A percentile compares a stretch with the other conserved stretches of the same genome.
These are phyloP conservation scores for Fusarium newnesense DNA, from an alignment of 2,329 filamentous ascomycete species.

Conservation along the genomic window DNA sequence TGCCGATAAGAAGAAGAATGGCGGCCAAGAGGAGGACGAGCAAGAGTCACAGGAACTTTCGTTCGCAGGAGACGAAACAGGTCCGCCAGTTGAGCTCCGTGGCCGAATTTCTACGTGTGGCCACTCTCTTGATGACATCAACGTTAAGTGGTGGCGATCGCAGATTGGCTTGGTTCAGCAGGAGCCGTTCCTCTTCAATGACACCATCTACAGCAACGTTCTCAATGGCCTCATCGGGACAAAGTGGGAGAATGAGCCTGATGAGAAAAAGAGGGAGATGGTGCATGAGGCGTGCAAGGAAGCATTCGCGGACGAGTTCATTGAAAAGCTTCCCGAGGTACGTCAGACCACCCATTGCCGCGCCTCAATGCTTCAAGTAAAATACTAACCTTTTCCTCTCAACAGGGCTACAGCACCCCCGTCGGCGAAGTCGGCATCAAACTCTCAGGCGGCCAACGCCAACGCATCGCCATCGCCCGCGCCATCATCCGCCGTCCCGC, in stretches of 20 bases:
- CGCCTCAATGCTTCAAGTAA: neutral
- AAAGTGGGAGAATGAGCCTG: slow-evolving; percentile 60
- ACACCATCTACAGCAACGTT: slow-evolving; percentile 71
- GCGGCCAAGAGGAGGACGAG: neutral
- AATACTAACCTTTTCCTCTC: neutral
- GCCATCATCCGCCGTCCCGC: slow-evolving; percentile 76
- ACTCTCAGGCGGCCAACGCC: slow-evolving; percentile 82
- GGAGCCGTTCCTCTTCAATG: slow-evolving; percentile 74
- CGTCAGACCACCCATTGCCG: slow-evolving; percentile 1
- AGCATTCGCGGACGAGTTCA: slow-evolving; percentile 76
- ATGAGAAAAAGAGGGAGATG: slow-evolving; percentile 66
- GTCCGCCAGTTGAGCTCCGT: slow-evolving; percentile 57
- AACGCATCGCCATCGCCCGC: slow-evolving; percentile 81
- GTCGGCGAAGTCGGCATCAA: slow-evolving; percentile 83
- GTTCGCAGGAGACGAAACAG: slow-evolving; percentile 48
- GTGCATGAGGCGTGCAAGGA: slow-evolving; percentile 73
- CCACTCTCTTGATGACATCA: slow-evolving; percentile 64
- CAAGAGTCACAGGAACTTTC: neutral
- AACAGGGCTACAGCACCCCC: slow-evolving; percentile 74
- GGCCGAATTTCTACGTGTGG: slow-evolving; percentile 62
- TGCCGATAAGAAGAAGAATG: slow-evolving; percentile 43
- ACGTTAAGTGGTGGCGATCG: slow-evolving; percentile 70
- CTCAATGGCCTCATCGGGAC: slow-evolving; percentile 66
- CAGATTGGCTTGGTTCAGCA: slow-evolving; percentile 74
- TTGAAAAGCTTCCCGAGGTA: slow-evolving; percentile 69